phyloP scores from a whole-genome alignment of 1,139 yeast species.

The Yamadazyma siamensis region DNA sequence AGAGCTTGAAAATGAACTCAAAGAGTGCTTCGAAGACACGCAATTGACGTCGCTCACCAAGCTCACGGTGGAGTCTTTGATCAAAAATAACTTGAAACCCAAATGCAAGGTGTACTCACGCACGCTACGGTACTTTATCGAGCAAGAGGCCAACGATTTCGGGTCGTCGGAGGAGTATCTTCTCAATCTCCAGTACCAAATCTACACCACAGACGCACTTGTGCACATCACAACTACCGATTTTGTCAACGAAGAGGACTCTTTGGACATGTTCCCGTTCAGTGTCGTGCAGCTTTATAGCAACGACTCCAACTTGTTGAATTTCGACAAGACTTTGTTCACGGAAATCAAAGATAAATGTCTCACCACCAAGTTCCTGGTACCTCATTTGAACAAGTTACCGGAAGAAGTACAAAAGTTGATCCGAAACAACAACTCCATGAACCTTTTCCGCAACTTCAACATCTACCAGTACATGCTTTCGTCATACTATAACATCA shows the following conservation, averaged over 20 bases:
- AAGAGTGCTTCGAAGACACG: constrained; percentile 23
- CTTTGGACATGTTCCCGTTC: constrained; percentile 37
- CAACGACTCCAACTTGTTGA: constrained; percentile 37
- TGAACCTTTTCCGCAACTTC: constrained; percentile 34
- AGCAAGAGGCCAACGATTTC: too few relatives aligned
- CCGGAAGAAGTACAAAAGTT: constrained; percentile 37
- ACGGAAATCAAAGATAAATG: constrained; percentile 27
- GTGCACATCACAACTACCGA: constrained; percentile 15
- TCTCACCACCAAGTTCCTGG: constrained; percentile 21
- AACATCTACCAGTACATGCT: constrained; percentile 38
- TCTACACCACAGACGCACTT: constrained; percentile 31
- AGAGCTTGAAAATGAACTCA: constrained; percentile 18
- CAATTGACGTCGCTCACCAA: constrained; percentile 39
- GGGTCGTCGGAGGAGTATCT: constrained; percentile 41
- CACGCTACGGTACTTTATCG: constrained; percentile 47
- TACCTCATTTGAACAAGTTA: constrained; percentile 24
- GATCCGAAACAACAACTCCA: constrained; percentile 28
- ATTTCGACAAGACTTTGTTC: constrained; percentile 28
- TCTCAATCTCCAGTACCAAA: constrained; percentile 32
- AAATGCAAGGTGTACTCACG: constrained; percentile 41
- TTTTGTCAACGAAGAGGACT: constrained; percentile 3
- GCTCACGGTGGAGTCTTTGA: constrained; percentile 49
- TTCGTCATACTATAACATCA: constrained; percentile 39
- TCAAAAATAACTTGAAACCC: constrained; percentile 48
- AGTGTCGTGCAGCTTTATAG: constrained; percentile 32